A percentile compares a stretch with the other conserved stretches of the same genome.
phyloP scores from a whole-genome alignment of 1,284 basidiomycete species.

The Melampsora larici-populina region DNA sequence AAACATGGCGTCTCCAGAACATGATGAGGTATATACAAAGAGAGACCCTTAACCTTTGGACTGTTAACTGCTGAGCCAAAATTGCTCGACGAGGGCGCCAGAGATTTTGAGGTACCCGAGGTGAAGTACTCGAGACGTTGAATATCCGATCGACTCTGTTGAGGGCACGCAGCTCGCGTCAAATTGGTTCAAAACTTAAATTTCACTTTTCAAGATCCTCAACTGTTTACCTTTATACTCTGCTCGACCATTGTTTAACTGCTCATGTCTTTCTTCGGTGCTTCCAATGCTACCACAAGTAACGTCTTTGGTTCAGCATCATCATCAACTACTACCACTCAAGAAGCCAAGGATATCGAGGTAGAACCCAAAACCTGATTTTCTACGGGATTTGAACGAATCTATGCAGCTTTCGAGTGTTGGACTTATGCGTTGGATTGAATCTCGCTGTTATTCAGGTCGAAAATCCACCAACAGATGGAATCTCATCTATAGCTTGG shows the following conservation, averaged over 20 bases:
- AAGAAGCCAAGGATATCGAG: conserved; percentile 38
- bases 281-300: conserved; percentile 13
- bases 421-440: not conserved
- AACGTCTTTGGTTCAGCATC: conserved; percentile 26
- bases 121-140: no score
- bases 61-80: no score
- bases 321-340: conserved; percentile 16
- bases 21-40: no score
- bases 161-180: no score
- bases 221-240: not conserved
- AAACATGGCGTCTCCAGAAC: no score
- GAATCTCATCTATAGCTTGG: conserved; percentile 53
- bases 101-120: no score
- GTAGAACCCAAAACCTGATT: not conserved
- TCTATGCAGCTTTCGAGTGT: not conserved
- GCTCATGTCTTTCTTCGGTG: conserved; percentile 36
- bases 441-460: conserved; percentile 61
- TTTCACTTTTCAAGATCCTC: not conserved
- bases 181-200: not conserved
- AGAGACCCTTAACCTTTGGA: no score
- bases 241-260: not conserved
- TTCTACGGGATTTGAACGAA: not conserved
- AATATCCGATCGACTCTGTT: no score
- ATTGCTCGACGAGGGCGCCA: no score
- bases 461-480: conserved; percentile 54